These are phyloP conservation scores for Closterium sp. DNA, from an alignment of 139 green algal genomes.

Conservation along the genomic window DNA sequence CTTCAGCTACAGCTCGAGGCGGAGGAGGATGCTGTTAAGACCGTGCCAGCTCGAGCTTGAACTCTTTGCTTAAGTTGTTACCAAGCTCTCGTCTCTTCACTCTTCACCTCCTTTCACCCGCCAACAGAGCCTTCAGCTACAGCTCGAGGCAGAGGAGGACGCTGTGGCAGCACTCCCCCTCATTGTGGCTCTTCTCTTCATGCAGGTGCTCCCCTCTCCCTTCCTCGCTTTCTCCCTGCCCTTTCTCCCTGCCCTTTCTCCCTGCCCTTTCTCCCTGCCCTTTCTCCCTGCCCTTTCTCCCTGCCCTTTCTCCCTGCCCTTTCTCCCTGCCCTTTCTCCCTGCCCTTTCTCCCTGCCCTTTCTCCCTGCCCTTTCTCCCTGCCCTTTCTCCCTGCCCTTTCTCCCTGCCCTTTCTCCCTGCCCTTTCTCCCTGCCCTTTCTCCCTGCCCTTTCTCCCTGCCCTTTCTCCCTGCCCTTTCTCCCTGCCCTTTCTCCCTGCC, in stretches of 20 bases:
- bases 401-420: too few relatives aligned
- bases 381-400: too few relatives aligned
- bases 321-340: background rate
- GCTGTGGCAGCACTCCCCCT: conserved; percentile 66
- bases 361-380: too few relatives aligned
- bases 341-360: too few relatives aligned
- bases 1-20: background rate
- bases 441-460: too few relatives aligned
- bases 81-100: too few relatives aligned
- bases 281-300: too few relatives aligned
- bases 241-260: background rate
- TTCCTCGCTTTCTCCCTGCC: conserved; percentile 29
- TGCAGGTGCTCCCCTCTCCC: conserved; percentile 47
- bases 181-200: conserved; percentile 67
- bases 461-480: too few relatives aligned
- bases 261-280: too few relatives aligned
- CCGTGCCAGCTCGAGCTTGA: background rate
- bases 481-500: too few relatives aligned
- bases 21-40: background rate
- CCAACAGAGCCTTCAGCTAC: conserved; percentile 36
- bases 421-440: too few relatives aligned
- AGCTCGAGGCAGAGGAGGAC: conserved; percentile 58
- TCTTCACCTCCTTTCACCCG: background rate
- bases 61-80: background rate
- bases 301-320: too few relatives aligned